A percentile compares a stretch with the other conserved stretches of the same genome.
phyloP scores from a whole-genome alignment of 768 basidiomycete species.

The Naganishia friedmannii region DNA sequence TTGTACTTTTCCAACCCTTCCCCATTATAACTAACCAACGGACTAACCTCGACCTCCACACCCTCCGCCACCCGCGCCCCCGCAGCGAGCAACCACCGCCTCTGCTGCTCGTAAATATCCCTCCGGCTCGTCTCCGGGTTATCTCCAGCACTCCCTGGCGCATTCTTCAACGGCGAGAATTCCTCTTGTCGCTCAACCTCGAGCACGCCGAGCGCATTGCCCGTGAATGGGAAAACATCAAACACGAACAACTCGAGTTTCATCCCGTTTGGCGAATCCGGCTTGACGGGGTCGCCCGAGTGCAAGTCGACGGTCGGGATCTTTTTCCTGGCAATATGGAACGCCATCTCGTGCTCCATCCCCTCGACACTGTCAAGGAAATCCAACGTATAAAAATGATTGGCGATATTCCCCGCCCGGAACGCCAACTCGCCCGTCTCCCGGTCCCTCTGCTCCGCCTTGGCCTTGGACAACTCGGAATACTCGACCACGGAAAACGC shows the following conservation, averaged over 20 bases:
- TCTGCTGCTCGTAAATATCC: conserved; percentile 84
- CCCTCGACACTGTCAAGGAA: conserved; percentile 74
- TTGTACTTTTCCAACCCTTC: conserved; percentile 78
- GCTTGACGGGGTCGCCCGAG: conserved; percentile 70
- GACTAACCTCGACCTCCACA: conserved; percentile 86
- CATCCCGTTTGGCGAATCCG: conserved; percentile 92
- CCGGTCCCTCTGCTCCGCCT: conserved; percentile 69
- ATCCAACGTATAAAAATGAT: conserved; percentile 90
- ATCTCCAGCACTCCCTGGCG: conserved; percentile 84
- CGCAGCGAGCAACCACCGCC: conserved; percentile 71
- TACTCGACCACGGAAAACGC: conserved; percentile 94
- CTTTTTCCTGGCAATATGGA: conserved; percentile 98
- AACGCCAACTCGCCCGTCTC: conserved; percentile 72
- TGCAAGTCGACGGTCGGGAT: conserved; percentile 75
- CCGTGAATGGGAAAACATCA: conserved; percentile 96
- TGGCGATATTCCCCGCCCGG: conserved; percentile 94
- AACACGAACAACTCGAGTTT: conserved; percentile 99
- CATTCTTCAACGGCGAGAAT: conserved; percentile 97
- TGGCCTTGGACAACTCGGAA: conserved; percentile 86
- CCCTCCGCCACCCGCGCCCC: conserved; percentile 71
- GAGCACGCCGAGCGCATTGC: conserved; percentile 62
- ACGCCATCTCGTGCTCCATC: conserved; percentile 85
- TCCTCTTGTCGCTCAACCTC: conserved; percentile 85
- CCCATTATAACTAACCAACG: conserved; percentile 82
- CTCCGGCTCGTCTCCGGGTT: conserved; percentile 84